Conservation (phyloP, 1,139 yeast species). For the Tardiomyces digboiensis region DNA sequence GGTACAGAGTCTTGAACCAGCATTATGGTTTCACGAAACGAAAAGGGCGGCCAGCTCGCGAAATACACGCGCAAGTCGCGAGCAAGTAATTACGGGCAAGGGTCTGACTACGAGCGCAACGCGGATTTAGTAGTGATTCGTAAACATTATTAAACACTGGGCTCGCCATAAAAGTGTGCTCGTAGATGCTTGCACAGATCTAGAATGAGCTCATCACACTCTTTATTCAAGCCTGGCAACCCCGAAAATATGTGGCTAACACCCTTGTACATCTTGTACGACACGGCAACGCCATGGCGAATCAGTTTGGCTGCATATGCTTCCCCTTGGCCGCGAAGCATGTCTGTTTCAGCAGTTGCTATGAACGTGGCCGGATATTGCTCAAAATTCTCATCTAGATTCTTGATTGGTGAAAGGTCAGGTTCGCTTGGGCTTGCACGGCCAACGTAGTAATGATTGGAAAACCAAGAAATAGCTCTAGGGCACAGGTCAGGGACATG, state of each 20-base stretch:
- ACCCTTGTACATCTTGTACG: slow-evolving; percentile 17
- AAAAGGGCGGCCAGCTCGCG: no score
- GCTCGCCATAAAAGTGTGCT: neutral
- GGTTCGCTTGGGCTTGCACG: neutral
- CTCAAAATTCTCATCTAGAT: neutral
- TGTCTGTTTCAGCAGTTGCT: slow-evolving; percentile 25
- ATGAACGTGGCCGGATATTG: slow-evolving; percentile 17
- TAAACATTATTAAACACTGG: neutral
- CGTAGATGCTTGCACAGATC: neutral
- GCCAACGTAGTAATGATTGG: neutral
- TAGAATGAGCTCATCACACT: neutral
- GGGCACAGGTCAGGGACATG: neutral
- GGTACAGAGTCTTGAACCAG: no score
- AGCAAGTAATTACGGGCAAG: neutral
- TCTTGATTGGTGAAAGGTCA: neutral
- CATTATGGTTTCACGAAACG: no score
- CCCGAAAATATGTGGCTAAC: slow-evolving; percentile 24
- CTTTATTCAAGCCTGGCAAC: neutral
- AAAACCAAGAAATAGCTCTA: neutral
- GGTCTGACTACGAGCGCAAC: neutral
- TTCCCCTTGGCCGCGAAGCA: slow-evolving; percentile 26
- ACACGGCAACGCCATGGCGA: slow-evolving; percentile 18
- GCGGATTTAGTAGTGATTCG: neutral
- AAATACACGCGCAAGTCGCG: neutral
- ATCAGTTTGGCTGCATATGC: slow-evolving; percentile 23